These are phyloP conservation scores for Talaromyces trachyspermus DNA, from an alignment of 495 filamentous ascomycete species.

Conservation along the genomic window DNA sequence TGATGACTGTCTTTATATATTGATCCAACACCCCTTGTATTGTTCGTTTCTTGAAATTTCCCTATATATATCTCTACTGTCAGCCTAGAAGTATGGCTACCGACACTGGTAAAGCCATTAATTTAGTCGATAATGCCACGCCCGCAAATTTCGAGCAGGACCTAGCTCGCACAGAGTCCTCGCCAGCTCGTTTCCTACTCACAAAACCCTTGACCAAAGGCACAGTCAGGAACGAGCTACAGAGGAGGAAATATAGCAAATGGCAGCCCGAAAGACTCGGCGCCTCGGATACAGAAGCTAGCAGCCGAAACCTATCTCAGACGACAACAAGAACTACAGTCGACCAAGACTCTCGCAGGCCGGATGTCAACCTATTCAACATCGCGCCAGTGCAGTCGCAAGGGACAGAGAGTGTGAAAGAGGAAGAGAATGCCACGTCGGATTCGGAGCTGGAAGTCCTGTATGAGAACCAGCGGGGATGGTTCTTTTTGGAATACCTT, in stretches of 20 bases:
- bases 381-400: slow-evolving; percentile 5
- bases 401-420: slow-evolving; percentile 11
- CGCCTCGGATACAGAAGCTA: slow-evolving; percentile 15
- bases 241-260: slow-evolving; percentile 54
- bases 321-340: slow-evolving; percentile 17
- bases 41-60: no score
- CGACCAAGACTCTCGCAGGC: neutral
- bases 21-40: no score
- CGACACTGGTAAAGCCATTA: slow-evolving; percentile 12
- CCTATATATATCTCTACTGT: no score
- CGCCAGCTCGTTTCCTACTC: slow-evolving; percentile 14
- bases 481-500: slow-evolving; percentile 82
- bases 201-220: slow-evolving; percentile 27
- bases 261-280: slow-evolving; percentile 48
- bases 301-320: slow-evolving; percentile 12
- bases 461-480: slow-evolving; percentile 87
- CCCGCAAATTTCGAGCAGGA: slow-evolving; percentile 20
- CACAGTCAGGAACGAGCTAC: slow-evolving; percentile 36
- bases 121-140: slow-evolving; percentile 36
- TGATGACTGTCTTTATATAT: no score
- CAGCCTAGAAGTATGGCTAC: no score
- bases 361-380: neutral
- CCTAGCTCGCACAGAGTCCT: slow-evolving; percentile 15
- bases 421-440: slow-evolving; percentile 8
- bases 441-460: slow-evolving; percentile 69